Percentiles rank a stretch among this genome's conserved stretches.
Evolutionary conservation across 768 basidiomycete genomes (phyloP).

Genomic region (Amanita muscaria): DNA sequence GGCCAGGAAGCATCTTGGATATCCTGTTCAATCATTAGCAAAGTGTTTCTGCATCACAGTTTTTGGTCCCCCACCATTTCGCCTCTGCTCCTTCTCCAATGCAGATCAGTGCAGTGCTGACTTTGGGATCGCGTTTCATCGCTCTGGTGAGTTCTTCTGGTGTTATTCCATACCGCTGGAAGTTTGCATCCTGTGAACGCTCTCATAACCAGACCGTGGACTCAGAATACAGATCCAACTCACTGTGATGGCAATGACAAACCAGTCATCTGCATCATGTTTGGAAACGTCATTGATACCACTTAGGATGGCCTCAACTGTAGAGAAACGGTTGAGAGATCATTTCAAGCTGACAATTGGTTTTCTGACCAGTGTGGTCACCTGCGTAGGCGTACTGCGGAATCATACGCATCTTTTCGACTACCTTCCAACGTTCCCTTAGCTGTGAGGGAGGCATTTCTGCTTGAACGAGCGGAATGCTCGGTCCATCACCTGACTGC

Average conservation of each 20-base stretch:
- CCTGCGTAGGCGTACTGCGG: constrained; percentile 65
- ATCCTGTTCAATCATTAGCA: constrained; percentile 32
- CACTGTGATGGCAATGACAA: constrained; percentile 59
- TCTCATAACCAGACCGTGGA: no score
- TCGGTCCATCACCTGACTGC: constrained; percentile 56
- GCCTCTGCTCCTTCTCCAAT: constrained; percentile 65
- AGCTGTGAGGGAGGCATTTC: constrained; percentile 42
- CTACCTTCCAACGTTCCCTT: constrained; percentile 56
- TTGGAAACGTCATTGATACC: constrained; percentile 52
- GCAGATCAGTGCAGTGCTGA: constrained; percentile 58
- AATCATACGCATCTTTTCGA: constrained; percentile 61
- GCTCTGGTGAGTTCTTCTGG: constrained; percentile 46
- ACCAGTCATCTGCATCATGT: constrained; percentile 68
- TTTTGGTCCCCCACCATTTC: constrained; percentile 35
- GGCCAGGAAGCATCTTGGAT: constrained; percentile 50
- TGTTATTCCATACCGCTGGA: constrained; percentile 52
- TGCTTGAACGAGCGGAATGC: constrained; percentile 42
- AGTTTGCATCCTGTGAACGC: constrained; percentile 58
- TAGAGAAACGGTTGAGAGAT: constrained; percentile 4
- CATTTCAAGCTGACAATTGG: background rate
- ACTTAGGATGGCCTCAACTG: constrained; percentile 59
- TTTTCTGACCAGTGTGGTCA: constrained; percentile 46
- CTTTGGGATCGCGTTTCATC: constrained; percentile 54
- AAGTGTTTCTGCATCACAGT: background rate
- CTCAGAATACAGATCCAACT: no score